Conservation (phyloP, 2,329 filamentous ascomycete genomes). For the Davidsoniella australis region DNA sequence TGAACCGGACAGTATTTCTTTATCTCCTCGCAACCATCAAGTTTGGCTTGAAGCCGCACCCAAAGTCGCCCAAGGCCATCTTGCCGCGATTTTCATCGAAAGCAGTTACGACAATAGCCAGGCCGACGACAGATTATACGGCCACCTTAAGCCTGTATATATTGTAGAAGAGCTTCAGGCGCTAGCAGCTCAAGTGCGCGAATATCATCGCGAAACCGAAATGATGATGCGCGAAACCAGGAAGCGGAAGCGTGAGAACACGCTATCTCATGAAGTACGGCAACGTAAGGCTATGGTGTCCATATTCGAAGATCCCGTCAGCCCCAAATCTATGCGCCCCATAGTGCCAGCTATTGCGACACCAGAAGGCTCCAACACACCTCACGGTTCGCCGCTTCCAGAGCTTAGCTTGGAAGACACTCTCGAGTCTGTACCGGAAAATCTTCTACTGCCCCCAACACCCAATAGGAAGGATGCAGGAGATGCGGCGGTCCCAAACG, state of each 20-base stretch:
- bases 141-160: constrained; percentile 72
- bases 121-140: constrained; percentile 62
- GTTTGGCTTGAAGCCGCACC: constrained; percentile 83
- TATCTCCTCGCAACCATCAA: constrained; percentile 61
- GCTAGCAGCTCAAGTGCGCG: constrained; percentile 55
- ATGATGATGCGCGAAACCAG: constrained; percentile 23
- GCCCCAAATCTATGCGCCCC: constrained; percentile 30
- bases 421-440: constrained; percentile 16
- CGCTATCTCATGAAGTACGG: background rate
- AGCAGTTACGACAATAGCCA: constrained; percentile 81
- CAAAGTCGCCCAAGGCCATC: constrained; percentile 55
- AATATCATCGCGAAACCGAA: constrained; percentile 24
- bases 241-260: constrained; percentile 46
- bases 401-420: constrained; percentile 8
- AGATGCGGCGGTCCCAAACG: constrained; percentile 14
- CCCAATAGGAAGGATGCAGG: constrained; percentile 23
- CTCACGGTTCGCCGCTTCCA: constrained; percentile 6
- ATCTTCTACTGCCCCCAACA: constrained; percentile 30
- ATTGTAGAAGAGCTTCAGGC: constrained; percentile 60
- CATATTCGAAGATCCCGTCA: constrained; percentile 15
- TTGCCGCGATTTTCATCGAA: constrained; percentile 82
- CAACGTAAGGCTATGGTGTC: constrained; percentile 12
- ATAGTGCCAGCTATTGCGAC: constrained; percentile 11
- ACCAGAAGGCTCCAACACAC: constrained; percentile 10
- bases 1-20: constrained; percentile 73